phyloP scores from a whole-genome alignment of 2,329 filamentous ascomycete species.

The Myriosclerotinia duriaeana region DNA sequence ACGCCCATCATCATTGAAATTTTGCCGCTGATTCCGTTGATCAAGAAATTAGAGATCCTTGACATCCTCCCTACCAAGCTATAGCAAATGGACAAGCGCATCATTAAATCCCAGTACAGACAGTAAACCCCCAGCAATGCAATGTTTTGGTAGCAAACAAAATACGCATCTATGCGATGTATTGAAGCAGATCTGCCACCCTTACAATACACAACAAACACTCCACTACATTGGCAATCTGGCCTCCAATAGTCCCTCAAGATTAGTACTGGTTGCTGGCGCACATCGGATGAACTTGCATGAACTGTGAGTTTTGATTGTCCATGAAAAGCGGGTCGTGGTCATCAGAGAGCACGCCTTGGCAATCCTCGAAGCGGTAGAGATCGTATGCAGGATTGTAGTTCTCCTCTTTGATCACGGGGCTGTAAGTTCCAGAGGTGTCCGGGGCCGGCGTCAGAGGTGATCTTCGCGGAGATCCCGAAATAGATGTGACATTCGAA shows the following conservation, averaged over 20 bases:
- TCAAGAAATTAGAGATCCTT: constrained; percentile 13
- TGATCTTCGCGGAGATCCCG: constrained; percentile 19
- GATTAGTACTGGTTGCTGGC: constrained; percentile 20
- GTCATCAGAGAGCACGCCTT: constrained; percentile 35
- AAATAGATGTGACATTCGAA: constrained; percentile 19
- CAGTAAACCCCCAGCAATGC: constrained; percentile 16
- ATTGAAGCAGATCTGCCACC: constrained; percentile 17
- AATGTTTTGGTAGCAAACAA: constrained; percentile 14
- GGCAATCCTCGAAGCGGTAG: constrained; percentile 34
- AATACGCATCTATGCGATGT: constrained; percentile 14
- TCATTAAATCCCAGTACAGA: background rate
- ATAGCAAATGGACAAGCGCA: constrained; percentile 16
- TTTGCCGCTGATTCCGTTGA: background rate
- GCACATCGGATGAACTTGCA: constrained; percentile 25
- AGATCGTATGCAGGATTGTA: constrained; percentile 32
- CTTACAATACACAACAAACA: constrained; percentile 21
- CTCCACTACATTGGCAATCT: background rate
- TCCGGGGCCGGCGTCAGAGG: constrained; percentile 32
- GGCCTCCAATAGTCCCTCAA: background rate
- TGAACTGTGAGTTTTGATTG: constrained; percentile 27
- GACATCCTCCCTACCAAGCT: background rate
- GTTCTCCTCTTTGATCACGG: constrained; percentile 25
- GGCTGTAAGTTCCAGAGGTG: constrained; percentile 24
- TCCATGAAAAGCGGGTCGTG: constrained; percentile 35
- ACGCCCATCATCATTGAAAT: constrained; percentile 4